A percentile compares a stretch with the other conserved stretches of the same genome.
Conservation (phyloP, 768 basidiomycete genomes). For the Podaxis sp. region DNA sequence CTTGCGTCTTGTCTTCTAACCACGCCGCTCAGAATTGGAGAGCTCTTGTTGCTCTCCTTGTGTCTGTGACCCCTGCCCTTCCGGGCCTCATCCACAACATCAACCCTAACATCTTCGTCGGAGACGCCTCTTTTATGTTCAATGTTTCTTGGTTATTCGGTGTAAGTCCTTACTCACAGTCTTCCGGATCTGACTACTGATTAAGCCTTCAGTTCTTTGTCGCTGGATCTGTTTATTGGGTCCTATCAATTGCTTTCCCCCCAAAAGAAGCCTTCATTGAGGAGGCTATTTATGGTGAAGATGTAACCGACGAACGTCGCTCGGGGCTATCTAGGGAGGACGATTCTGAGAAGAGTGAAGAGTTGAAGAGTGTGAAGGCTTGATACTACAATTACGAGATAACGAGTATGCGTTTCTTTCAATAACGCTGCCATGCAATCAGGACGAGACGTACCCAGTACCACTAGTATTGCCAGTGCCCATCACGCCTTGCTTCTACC, state of each 20-base stretch:
- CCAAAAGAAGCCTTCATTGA: constrained; percentile 43
- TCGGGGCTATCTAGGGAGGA: neutral
- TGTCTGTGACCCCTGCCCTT: constrained; percentile 68
- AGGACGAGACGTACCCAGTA: no score
- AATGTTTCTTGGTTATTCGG: constrained; percentile 79
- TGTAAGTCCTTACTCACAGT: constrained; percentile 38
- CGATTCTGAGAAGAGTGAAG: neutral
- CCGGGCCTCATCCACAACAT: constrained; percentile 81
- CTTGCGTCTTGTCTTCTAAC: constrained; percentile 3
- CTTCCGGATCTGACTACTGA: neutral
- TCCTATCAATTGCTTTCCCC: constrained; percentile 39
- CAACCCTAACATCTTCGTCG: constrained; percentile 61
- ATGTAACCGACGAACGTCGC: constrained; percentile 8
- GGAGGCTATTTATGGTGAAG: constrained; percentile 30
- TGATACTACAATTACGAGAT: neutral
- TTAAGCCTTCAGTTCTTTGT: constrained; percentile 35
- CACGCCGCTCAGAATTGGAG: constrained; percentile 70
- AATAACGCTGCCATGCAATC: neutral
- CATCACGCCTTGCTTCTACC: no score
- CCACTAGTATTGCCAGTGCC: no score
- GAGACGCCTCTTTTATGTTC: constrained; percentile 55
- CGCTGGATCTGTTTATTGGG: constrained; percentile 34
- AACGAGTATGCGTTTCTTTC: no score
- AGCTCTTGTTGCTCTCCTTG: constrained; percentile 64
- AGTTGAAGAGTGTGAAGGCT: neutral